Percentiles rank a stretch among this genome's conserved stretches.
These are phyloP conservation scores for Aspergillus chevalieri DNA, from an alignment of 2,329 filamentous ascomycete species.

Conservation along the genomic window DNA sequence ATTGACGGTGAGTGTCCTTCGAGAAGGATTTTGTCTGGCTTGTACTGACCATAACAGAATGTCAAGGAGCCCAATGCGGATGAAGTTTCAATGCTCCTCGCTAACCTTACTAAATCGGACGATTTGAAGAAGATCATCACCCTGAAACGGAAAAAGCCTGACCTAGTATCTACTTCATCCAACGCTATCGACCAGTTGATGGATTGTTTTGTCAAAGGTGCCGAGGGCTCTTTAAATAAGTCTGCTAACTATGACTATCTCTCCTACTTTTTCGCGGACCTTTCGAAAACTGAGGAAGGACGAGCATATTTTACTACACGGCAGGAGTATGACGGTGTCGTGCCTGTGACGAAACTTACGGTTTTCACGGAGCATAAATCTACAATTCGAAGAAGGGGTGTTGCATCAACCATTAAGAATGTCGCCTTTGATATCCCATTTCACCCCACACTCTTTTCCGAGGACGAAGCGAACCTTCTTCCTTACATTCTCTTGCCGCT, in stretches of 20 bases:
- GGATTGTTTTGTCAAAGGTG: conserved; percentile 92
- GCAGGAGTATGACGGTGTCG: conserved; percentile 71
- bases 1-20: conserved; percentile 64
- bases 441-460: conserved; percentile 64
- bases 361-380: conserved; percentile 92
- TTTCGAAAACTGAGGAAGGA: conserved; percentile 73
- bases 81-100: conserved; percentile 81
- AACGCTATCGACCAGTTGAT: conserved; percentile 82
- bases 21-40: neutral
- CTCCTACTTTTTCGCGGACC: conserved; percentile 86
- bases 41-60: conserved; percentile 22
- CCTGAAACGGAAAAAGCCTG: conserved; percentile 62
- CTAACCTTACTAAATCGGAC: conserved; percentile 82
- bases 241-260: conserved; percentile 86
- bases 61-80: conserved; percentile 72
- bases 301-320: conserved; percentile 67
- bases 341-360: conserved; percentile 86
- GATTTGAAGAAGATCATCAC: conserved; percentile 62
- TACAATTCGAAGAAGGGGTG: conserved; percentile 77
- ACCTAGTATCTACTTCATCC: conserved; percentile 64
- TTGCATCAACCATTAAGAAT: conserved; percentile 95
- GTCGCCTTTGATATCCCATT: conserved; percentile 73
- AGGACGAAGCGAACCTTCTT: conserved; percentile 70
- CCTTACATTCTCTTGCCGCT: conserved; percentile 86
- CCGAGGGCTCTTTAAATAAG: conserved; percentile 75